A percentile compares a stretch with the other conserved stretches of the same genome.
Conservation (phyloP, 2,329 filamentous ascomycete genomes). For the Cladobotryum mycophilum region DNA sequence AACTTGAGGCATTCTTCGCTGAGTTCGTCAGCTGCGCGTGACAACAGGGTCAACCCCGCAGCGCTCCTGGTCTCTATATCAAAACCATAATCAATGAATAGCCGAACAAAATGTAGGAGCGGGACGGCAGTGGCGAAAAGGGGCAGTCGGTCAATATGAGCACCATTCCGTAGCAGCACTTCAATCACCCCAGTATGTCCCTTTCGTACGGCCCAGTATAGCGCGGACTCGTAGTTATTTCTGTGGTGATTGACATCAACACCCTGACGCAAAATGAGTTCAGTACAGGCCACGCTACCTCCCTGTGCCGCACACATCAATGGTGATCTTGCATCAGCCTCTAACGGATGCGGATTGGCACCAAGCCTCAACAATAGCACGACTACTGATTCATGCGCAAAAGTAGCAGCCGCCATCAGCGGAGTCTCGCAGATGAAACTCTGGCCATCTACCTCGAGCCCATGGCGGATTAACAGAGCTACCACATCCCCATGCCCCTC, state of each 20-base stretch:
- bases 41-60: conserved; percentile 1
- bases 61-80: neutral
- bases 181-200: neutral
- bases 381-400: neutral
- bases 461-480: too few relatives aligned
- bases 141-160: neutral
- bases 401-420: conserved; percentile 1
- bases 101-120: neutral
- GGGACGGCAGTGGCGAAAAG: neutral
- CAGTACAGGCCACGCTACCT: neutral
- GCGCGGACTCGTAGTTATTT: neutral
- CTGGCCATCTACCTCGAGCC: neutral
- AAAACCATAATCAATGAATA: neutral
- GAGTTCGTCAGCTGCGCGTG: neutral
- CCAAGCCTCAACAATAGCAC: neutral
- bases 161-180: conserved; percentile 1
- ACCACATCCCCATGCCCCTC: too few relatives aligned
- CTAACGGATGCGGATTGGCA: neutral
- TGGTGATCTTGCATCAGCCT: neutral
- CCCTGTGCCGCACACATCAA: neutral
- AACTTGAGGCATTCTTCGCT: neutral
- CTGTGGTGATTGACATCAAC: neutral
- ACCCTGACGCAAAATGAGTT: neutral
- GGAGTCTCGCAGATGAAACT: neutral
- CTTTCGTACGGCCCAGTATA: neutral